Base-by-base conservation (phyloP, 768 basidiomycete species). In the Agaricus blazei region DNA sequence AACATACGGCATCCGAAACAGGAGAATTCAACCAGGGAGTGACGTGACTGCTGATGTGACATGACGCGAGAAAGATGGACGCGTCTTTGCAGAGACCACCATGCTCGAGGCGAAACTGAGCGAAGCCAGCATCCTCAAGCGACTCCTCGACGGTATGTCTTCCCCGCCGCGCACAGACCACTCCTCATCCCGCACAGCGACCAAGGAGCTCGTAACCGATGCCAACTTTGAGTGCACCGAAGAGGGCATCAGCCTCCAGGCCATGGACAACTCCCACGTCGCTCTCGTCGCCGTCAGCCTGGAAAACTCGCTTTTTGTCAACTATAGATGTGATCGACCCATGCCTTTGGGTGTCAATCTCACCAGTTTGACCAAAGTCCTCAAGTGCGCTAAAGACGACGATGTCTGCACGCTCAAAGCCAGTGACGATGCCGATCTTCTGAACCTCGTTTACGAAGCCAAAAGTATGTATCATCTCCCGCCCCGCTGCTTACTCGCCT, bases 211-310 rank as follows among this genome's bases (percentile, higher is more conserved):
- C 46, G 95, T 99, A 46, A 85, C 93, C 4, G 97, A 98, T 67
- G 95, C 93, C 67, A 98, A 98, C 72, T 97, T 98, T 64, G 90
- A 96, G 66, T 98, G 96, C 70, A 91, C 85, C 58, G 96, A 99
- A 60, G 93, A 95, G 60, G 97, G 95, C 34, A 87, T 99, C 62
- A 83, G 83, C 52, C 81, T 99, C 4, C 96, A 98, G 76, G 97
- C 96, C 3, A 99, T 98, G 96, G 97, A 98, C 76, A 98, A 98
- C 80, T 97, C 96, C 2, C 96, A 98, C 71, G 96, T 99, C 64
- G 97, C 96, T 1, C 89, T 98, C 61, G 96, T 99, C 40, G 76
- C 92, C 7, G 93, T 97, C 46, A 81, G 88, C 58, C 81, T 99
- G 29, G 74, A 87, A 40, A 81, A 84, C 1, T 74, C 80, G 0